Evolutionary conservation across 1,284 basidiomycete genomes (phyloP), one percentile per base, ranked within the genome.

Genomic region (Moesziomyces aphidis): DNA sequence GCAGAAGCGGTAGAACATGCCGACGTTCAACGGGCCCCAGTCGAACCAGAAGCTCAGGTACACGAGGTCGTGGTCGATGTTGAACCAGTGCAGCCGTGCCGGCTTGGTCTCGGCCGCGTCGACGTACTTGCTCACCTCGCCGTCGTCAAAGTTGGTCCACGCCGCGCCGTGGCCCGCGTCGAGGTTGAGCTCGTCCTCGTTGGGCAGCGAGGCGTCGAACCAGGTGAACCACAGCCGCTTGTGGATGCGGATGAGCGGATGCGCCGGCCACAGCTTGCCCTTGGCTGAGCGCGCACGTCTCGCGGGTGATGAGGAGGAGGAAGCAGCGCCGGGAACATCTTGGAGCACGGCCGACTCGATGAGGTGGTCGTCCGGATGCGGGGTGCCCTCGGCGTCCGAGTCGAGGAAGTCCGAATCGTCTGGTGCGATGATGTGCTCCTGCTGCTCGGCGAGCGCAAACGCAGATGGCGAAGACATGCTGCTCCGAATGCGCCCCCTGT

Each of bases 61-160:
- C 72, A 91, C 89, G 55, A 98, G 89, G 73, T 94, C 91, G 86
- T 95, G 91, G 86, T 98, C 94, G 86, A 96, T 90, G 64, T 73
- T 77, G 73, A 83, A 77, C 82, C 82, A 83, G 48, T 83, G 78
- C 50, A 81, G 34, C 11, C 65, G 60, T 1, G 34, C 7, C 0
- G 76, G 75, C 13, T 66, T 70, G n/a, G 66, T 71, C 31, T 61
- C 61, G 39, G 19, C 36, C 4, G 63, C 55, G 21, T 76, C 51
- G 36, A 70, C 61, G 31, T 56, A 61, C 57, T 73, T 71, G 22
- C 64, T 68, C 26, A 64, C 48, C 39, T 67, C 61, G 19, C 26
- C 60, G 26, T 67, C 48, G 59, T 57, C 31, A 23, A 61, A 53
- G 24, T 72, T 68, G n/a, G 60, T 63, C 43, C 52, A 48, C 0